phyloP scores from a whole-genome alignment of 306 rosid species.

The Nissolia schottii region DNA sequence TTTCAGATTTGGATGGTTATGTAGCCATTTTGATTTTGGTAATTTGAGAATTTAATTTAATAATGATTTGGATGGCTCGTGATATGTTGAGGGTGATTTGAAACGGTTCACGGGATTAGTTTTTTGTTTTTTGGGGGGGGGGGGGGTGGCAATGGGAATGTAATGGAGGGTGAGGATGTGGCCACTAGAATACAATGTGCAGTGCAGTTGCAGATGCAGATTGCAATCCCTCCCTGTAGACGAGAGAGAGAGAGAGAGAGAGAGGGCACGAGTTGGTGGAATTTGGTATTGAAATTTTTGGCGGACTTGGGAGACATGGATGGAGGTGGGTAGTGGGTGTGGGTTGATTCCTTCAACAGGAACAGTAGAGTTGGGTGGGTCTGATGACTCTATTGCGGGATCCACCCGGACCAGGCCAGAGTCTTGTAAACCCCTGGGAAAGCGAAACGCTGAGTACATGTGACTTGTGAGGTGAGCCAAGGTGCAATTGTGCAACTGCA shows the following conservation, averaged over 20 bases:
- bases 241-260: too few relatives aligned
- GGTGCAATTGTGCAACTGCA: too few relatives aligned
- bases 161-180: not conserved
- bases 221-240: too few relatives aligned
- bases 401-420: too few relatives aligned
- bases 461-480: too few relatives aligned
- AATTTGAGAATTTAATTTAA: not conserved
- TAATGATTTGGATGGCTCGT: not conserved
- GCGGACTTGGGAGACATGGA: not conserved
- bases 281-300: not conserved
- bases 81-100: not conserved
- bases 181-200: not conserved
- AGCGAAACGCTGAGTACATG: too few relatives aligned
- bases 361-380: too few relatives aligned
- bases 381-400: too few relatives aligned
- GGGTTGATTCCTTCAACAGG: too few relatives aligned
- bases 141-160: not conserved
- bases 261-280: not conserved
- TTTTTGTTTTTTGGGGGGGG: not conserved
- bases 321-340: too few relatives aligned
- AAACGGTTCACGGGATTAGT: conserved; percentile 11
- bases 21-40: not conserved
- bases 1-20: not conserved
- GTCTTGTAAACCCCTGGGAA: too few relatives aligned
- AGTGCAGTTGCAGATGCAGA: too few relatives aligned